These are phyloP conservation scores for Xylaria curta DNA, from an alignment of 495 filamentous ascomycete species.

Conservation along the genomic window DNA sequence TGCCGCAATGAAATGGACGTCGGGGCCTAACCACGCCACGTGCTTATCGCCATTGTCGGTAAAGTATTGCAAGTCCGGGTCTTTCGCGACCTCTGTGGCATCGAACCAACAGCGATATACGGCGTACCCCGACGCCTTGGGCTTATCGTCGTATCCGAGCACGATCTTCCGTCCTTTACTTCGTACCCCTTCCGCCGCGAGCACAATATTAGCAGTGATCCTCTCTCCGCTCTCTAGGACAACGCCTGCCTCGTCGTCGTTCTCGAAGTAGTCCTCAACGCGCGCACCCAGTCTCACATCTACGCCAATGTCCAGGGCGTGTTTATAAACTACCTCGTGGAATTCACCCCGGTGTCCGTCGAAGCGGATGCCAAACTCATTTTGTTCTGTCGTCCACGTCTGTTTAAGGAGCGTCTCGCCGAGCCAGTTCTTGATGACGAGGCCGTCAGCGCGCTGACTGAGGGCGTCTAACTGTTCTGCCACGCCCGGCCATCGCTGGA, in stretches of 20 bases:
- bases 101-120: conserved; percentile 67
- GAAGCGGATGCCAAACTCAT: conserved; percentile 53
- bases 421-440: conserved; percentile 43
- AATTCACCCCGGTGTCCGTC: conserved; percentile 71
- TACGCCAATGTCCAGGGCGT: conserved; percentile 62
- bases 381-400: conserved; percentile 48
- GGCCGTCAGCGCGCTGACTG: conserved; percentile 51
- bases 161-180: conserved; percentile 65
- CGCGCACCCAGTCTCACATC: conserved; percentile 60
- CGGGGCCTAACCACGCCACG: conserved; percentile 64
- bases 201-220: conserved; percentile 61
- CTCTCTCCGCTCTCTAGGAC: conserved; percentile 55
- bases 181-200: conserved; percentile 69
- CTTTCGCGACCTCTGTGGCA: conserved; percentile 63
- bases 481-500: conserved; percentile 57
- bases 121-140: conserved; percentile 65
- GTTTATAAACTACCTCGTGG: conserved; percentile 64
- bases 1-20: conserved; percentile 69
- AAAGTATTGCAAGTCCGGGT: conserved; percentile 65
- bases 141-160: conserved; percentile 66
- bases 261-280: conserved; percentile 68
- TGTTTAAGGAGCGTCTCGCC: conserved; percentile 45
- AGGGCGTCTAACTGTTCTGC: conserved; percentile 56
- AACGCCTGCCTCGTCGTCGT: conserved; percentile 60
- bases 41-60: conserved; percentile 71